These are phyloP conservation scores for Candida peoriensis DNA, from an alignment of 805 yeast genomes.

Conservation along the genomic window DNA sequence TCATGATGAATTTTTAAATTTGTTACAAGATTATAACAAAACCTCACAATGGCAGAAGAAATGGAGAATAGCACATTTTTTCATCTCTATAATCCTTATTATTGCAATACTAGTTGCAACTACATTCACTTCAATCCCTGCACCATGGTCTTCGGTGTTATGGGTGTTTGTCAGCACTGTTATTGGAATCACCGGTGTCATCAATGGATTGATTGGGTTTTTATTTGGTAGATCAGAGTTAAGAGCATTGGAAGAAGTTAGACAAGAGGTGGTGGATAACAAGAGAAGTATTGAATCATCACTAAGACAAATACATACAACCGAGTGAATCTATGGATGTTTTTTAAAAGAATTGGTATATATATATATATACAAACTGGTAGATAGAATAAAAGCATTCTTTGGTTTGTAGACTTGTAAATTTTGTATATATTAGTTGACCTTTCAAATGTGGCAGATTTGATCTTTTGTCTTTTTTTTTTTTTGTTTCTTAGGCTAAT, in stretches of 20 bases:
- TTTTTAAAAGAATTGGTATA: too few relatives aligned
- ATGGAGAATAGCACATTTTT: slow-evolving; percentile 66
- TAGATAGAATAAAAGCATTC: too few relatives aligned
- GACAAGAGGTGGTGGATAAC: slow-evolving; percentile 51
- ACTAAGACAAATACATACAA: too few relatives aligned
- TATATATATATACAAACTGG: too few relatives aligned
- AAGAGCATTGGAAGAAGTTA: slow-evolving; percentile 73
- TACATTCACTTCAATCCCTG: slow-evolving; percentile 51
- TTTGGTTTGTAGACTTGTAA: too few relatives aligned
- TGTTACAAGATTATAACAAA: slow-evolving; percentile 43
- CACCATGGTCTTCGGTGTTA: slow-evolving; percentile 62
- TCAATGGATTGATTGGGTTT: slow-evolving; percentile 74
- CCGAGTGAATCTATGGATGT: too few relatives aligned
- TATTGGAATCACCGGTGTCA: slow-evolving; percentile 58
- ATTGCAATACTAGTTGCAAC: slow-evolving; percentile 51
- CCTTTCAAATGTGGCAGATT: too few relatives aligned
- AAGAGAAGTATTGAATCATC: not conserved
- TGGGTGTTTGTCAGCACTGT: slow-evolving; percentile 52
- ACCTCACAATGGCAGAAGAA: slow-evolving; percentile 54
- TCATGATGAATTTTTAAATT: slow-evolving; percentile 45
- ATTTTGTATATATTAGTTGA: too few relatives aligned
- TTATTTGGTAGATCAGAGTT: slow-evolving; percentile 77
- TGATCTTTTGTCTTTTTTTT: too few relatives aligned
- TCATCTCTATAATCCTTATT: slow-evolving; percentile 44
- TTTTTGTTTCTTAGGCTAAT: too few relatives aligned